Evolutionary conservation across 2,329 filamentous ascomycete species (phyloP).

Genomic region (Parastagonospora nodorum): DNA sequence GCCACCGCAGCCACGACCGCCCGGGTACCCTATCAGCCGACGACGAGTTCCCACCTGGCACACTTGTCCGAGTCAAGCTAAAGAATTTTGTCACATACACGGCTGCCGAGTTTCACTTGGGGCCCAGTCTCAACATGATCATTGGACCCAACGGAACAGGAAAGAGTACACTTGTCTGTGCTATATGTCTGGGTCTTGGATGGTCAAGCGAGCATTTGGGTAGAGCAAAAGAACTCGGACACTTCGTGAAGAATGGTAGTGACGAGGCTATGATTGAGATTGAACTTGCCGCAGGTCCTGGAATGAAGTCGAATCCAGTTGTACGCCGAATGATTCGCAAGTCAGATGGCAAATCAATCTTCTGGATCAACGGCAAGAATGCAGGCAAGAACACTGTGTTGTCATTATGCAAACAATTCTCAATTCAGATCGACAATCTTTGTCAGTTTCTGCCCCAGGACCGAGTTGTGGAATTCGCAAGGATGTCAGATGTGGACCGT

Average conservation of each 20-base stretch:
- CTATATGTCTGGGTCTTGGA: slow-evolving; percentile 90
- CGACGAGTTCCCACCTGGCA: slow-evolving; percentile 65
- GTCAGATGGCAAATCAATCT: slow-evolving; percentile 82
- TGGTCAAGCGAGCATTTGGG: slow-evolving; percentile 76
- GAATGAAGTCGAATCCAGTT: slow-evolving; percentile 69
- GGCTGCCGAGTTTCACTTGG: slow-evolving; percentile 85
- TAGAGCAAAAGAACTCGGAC: slow-evolving; percentile 79
- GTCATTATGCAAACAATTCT: slow-evolving; percentile 70
- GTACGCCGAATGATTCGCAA: slow-evolving; percentile 77
- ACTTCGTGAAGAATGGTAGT: slow-evolving; percentile 91
- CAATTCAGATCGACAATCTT: slow-evolving; percentile 95
- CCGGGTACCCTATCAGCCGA: slow-evolving; percentile 12
- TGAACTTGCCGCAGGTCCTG: slow-evolving; percentile 71
- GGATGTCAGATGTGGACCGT: slow-evolving; percentile 78
- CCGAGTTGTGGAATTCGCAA: slow-evolving; percentile 91
- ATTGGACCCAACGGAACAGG: slow-evolving; percentile 98
- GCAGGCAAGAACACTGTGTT: slow-evolving; percentile 67
- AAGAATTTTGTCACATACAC: slow-evolving; percentile 95
- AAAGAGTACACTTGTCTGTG: slow-evolving; percentile 96
- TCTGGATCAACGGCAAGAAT: slow-evolving; percentile 72
- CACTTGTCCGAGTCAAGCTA: slow-evolving; percentile 85
- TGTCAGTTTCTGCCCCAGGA: slow-evolving; percentile 98
- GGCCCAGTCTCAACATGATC: slow-evolving; percentile 95
- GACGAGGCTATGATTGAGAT: slow-evolving; percentile 83
- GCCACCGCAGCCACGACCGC: neutral